Conservation (phyloP, 305 asterid species). For the Striga hermonthica region DNA sequence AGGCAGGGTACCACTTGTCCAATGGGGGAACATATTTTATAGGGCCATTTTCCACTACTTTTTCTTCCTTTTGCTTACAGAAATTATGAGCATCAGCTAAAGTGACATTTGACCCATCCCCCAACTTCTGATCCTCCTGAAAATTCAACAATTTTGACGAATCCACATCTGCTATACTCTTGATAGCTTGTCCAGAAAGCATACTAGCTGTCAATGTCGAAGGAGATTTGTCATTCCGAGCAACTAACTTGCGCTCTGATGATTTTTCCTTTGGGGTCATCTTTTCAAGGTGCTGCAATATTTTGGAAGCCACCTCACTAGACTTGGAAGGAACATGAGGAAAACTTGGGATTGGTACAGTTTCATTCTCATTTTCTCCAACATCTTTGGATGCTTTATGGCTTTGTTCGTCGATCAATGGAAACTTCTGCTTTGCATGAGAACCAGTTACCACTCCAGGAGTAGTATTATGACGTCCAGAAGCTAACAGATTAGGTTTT, state of each 20-base stretch:
- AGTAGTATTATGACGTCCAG: constrained; percentile 36
- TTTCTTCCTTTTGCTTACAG: constrained; percentile 37
- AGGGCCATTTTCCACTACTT: constrained; percentile 36
- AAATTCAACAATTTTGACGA: constrained; percentile 50
- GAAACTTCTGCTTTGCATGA: constrained; percentile 42
- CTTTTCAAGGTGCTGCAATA: constrained; percentile 75
- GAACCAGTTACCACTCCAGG: constrained; percentile 46
- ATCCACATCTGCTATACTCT: constrained; percentile 57
- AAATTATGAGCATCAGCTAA: constrained; percentile 36
- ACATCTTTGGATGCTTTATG: constrained; percentile 31
- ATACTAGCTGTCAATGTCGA: constrained; percentile 48
- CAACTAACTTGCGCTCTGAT: constrained; percentile 47
- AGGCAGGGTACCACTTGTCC: constrained; percentile 31
- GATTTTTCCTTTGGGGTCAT: constrained; percentile 63
- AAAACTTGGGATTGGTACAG: constrained; percentile 51
- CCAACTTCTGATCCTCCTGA: constrained; percentile 42
- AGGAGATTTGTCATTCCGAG: constrained; percentile 47
- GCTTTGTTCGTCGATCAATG: constrained; percentile 1
- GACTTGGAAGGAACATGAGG: constrained; percentile 59
- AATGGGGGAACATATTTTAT: constrained; percentile 28
- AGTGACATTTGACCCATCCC: constrained; percentile 35
- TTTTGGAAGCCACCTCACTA: constrained; percentile 71
- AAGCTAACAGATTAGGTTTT: constrained; percentile 55
- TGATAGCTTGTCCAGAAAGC: constrained; percentile 61
- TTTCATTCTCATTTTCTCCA: constrained; percentile 42